Conservation (phyloP, 345 rosid species). For the Citrus unshiu region DNA sequence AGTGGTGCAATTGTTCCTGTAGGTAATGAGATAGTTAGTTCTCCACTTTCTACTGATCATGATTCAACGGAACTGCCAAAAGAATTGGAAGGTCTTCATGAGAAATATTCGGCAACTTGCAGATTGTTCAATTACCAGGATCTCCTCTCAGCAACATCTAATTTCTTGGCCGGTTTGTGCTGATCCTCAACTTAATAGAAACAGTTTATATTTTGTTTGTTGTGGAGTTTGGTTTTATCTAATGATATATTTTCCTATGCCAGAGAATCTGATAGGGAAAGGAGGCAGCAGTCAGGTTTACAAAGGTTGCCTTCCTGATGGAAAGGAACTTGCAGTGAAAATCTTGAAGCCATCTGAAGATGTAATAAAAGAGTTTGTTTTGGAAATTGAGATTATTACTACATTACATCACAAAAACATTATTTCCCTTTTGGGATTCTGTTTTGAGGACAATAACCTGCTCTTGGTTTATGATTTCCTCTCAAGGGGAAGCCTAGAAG, state of each 20-base stretch:
- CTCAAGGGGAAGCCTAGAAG: conserved; percentile 92
- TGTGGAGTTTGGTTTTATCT: background rate
- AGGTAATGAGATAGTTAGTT: conserved; percentile 25
- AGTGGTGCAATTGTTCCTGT: conserved; percentile 51
- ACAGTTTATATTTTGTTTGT: conserved; percentile 11
- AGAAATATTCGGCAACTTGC: conserved; percentile 71
- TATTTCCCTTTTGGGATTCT: conserved; percentile 79
- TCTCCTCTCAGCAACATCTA: conserved; percentile 64
- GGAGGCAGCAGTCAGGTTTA: conserved; percentile 96
- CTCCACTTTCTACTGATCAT: conserved; percentile 27
- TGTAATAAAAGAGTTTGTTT: conserved; percentile 61
- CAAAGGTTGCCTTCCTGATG: conserved; percentile 69
- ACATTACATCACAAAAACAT: conserved; percentile 73
- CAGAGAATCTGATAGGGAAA: conserved; percentile 83
- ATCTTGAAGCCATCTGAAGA: conserved; percentile 74
- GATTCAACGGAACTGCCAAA: conserved; percentile 38
- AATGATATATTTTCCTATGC: conserved; percentile 1
- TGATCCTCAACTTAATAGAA: conserved; percentile 7
- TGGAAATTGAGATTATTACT: conserved; percentile 84
- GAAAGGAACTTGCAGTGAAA: conserved; percentile 91
- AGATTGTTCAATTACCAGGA: conserved; percentile 75
- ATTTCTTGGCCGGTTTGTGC: conserved; percentile 63
- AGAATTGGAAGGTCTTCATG: conserved; percentile 59
- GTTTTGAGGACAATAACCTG: conserved; percentile 62
- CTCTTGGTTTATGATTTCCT: conserved; percentile 81